A percentile compares a stretch with the other conserved stretches of the same genome.
Evolutionary conservation across 805 yeast species (phyloP).

Genomic region (Cyberlindnera xylosilytica): DNA sequence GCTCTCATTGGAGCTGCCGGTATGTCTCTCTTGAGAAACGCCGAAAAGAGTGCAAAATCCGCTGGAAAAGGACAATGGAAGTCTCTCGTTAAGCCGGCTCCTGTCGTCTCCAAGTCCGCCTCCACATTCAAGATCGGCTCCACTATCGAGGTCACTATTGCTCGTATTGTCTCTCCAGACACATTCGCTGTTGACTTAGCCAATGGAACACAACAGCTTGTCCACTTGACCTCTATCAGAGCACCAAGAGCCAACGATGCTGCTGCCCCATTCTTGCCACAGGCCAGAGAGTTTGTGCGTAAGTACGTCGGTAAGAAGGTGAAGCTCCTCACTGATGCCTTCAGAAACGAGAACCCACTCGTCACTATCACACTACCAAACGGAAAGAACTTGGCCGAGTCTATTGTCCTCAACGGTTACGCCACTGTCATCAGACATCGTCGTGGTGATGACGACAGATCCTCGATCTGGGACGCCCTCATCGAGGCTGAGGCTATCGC

Average conservation of each 20-base stretch:
- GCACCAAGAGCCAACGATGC: constrained; percentile 68
- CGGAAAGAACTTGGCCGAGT: constrained; percentile 57
- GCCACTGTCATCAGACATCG: constrained; percentile 79
- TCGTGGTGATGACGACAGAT: constrained; percentile 66
- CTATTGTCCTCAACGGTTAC: constrained; percentile 60
- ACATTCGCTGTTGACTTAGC: constrained; percentile 54
- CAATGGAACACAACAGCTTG: constrained; percentile 47
- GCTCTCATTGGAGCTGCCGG: constrained; percentile 57
- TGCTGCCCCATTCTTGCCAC: constrained; percentile 52
- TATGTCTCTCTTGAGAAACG: constrained; percentile 60
- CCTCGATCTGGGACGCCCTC: constrained; percentile 74
- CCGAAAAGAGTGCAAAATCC: constrained; percentile 59
- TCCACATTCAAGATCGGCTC: constrained; percentile 42
- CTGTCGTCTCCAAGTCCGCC: constrained; percentile 21
- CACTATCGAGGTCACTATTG: constrained; percentile 50
- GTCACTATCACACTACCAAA: constrained; percentile 54
- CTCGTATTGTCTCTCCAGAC: constrained; percentile 66
- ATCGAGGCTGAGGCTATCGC: constrained; percentile 68
- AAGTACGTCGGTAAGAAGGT: constrained; percentile 71
- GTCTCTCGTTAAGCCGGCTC: constrained; percentile 28
- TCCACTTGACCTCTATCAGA: constrained; percentile 73
- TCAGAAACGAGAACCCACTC: constrained; percentile 65
- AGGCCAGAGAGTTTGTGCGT: constrained; percentile 75
- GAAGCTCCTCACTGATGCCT: constrained; percentile 57
- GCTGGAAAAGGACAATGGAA: constrained; percentile 60